Base-by-base conservation (phyloP, 106 monocot genomes). In the Platanthera zijinensis region DNA sequence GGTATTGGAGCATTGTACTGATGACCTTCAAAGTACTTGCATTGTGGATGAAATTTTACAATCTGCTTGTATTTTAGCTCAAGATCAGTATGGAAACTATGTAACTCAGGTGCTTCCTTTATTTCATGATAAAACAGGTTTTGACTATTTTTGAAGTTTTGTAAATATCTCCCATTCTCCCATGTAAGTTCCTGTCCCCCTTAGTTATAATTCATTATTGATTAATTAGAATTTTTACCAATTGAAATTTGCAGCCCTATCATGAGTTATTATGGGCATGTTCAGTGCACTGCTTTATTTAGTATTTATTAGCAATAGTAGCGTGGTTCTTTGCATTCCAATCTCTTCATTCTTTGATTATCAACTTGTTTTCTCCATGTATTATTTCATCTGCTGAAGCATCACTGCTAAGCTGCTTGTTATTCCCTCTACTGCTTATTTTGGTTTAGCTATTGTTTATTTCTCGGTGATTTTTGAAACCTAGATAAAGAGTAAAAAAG, bases 81-180 rank as follows among this genome's bases (percentile, higher is more conserved):
- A 97, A 74, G 91, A 97, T 52, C 96, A 97, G 74, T 97, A 97
- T 81, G 96, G 96, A 39, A 97, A 97, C 82, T 97, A 97, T 89
- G 96, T 97, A 50, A 97, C 88, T 48, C 96, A 97, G 91, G 96
- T 97, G 72, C 80, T 70, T 72, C 21, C 49, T 50, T 71, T 72
- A 30, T 68, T 25, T 72, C 8, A 21, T 51, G 8, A 25, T 21
- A 72, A 10, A 50, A 19, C 51, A 70, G 0, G 70, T 46, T 70
- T 47, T 48, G 13, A 15, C 15, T 70, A 14, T 72, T 72, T 10
- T 51, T 68, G 13, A 21, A 8, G 32, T 30, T 67, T 39, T 12
- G 4, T 70, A 17, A 48, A 17, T 48, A 48, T 70, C 6, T 70
- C 32, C 66, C 32, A 30, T 66, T 66, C 10, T 66, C 32, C 11